These are phyloP conservation scores for Pseudopithomyces chartarum DNA, from an alignment of 2,329 filamentous ascomycete species.

Conservation along the genomic window DNA sequence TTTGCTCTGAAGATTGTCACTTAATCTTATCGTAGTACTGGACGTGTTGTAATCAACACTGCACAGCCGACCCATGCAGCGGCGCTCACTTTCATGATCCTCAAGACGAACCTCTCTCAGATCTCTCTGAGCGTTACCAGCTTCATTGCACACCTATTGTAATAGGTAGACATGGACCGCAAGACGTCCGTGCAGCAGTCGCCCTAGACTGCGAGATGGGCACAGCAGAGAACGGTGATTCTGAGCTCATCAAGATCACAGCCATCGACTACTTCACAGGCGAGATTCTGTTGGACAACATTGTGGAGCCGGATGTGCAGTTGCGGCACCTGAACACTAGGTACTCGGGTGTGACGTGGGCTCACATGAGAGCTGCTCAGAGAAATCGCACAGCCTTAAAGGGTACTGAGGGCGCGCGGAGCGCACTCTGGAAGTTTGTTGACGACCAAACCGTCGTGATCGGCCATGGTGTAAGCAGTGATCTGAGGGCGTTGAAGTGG, in stretches of 20 bases:
- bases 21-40: slow-evolving; percentile 9
- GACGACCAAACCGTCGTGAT: slow-evolving; percentile 56
- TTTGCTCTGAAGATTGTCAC: not conserved
- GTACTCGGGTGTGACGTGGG: slow-evolving; percentile 55
- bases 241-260: slow-evolving; percentile 59
- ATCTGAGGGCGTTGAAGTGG: slow-evolving; percentile 55
- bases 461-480: slow-evolving; percentile 51
- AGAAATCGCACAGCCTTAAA: slow-evolving; percentile 42
- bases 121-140: slow-evolving; percentile 15
- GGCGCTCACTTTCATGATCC: slow-evolving; percentile 10
- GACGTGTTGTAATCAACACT: slow-evolving; percentile 13
- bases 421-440: slow-evolving; percentile 52
- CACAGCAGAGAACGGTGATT: slow-evolving; percentile 49
- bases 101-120: slow-evolving; percentile 1
- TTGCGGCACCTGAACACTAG: slow-evolving; percentile 58
- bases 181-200: slow-evolving; percentile 33
- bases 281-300: slow-evolving; percentile 54
- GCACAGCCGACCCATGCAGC: slow-evolving; percentile 15
- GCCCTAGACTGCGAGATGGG: slow-evolving; percentile 64
- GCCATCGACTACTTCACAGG: slow-evolving; percentile 57
- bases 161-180: not conserved
- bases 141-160: slow-evolving; percentile 13
- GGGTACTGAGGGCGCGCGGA: slow-evolving; percentile 48
- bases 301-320: slow-evolving; percentile 54
- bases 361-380: slow-evolving; percentile 46